phyloP scores from a whole-genome alignment of 2,329 filamentous ascomycete genomes.

The Penicillium sp. region DNA sequence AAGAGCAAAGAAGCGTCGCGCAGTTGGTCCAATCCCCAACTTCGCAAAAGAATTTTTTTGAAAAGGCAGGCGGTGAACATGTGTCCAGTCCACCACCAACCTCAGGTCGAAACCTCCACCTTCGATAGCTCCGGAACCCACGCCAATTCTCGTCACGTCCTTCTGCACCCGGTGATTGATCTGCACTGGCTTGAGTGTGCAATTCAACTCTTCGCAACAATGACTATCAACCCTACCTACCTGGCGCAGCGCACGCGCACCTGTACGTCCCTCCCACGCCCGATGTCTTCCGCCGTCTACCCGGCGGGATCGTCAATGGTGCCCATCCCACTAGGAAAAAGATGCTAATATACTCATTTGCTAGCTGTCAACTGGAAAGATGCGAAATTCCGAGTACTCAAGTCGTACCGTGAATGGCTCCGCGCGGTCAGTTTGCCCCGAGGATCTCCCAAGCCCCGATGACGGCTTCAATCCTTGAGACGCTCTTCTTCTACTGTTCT shows the following conservation, averaged over 20 bases:
- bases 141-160: slow-evolving; percentile 18
- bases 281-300: slow-evolving; percentile 21
- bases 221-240: slow-evolving; percentile 90
- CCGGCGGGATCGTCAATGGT: slow-evolving; percentile 14
- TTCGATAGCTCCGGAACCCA: slow-evolving; percentile 26
- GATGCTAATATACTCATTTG: slow-evolving; percentile 24
- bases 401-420: slow-evolving; percentile 92
- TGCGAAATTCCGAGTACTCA: slow-evolving; percentile 80
- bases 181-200: slow-evolving; percentile 21
- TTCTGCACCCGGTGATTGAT: slow-evolving; percentile 19
- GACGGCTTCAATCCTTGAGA: slow-evolving; percentile 9
- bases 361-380: slow-evolving; percentile 84
- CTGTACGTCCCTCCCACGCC: slow-evolving; percentile 54
- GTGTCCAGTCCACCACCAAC: slow-evolving; percentile 22
- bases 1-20: slow-evolving; percentile 12
- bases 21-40: slow-evolving; percentile 16
- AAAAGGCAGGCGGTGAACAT: slow-evolving; percentile 39
- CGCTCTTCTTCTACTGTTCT: neutral
- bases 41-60: slow-evolving; percentile 33
- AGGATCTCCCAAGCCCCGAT: slow-evolving; percentile 5
- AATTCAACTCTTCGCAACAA: slow-evolving; percentile 42
- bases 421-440: slow-evolving; percentile 69
- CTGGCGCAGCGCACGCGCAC: slow-evolving; percentile 77
- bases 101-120: slow-evolving; percentile 26
- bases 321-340: neutral